Base-by-base conservation (phyloP, 2,329 filamentous ascomycete species). In the Neopestalotiopsis clavispora region DNA sequence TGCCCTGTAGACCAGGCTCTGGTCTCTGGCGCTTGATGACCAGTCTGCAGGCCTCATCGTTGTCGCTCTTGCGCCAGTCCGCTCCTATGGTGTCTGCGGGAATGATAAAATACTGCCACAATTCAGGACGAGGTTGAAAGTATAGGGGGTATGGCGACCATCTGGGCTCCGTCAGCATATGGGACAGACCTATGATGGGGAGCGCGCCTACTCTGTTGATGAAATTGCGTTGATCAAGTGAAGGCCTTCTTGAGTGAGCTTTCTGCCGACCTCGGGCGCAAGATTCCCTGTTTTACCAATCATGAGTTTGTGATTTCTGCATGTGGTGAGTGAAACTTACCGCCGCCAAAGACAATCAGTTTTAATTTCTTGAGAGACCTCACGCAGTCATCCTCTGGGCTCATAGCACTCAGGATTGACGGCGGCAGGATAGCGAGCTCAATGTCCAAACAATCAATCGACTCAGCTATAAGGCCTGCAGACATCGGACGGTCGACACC, bases 41-140 rank as follows among this genome's bases (percentile, higher is more conserved):
- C 13, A 84, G 77, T 67, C 78, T 80, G 70, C 78, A 83, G 12
- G 79, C 63, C 5, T 73, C 72, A 1, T 73, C 68, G 13, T 49
- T 64, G 7, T 32, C 61, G 4, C 78, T 77, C 76, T 42, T 77
- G 56, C 79, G 78, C 79, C 83, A 85, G 3, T 84, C 80, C 5
- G 76, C 78, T 4, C 84, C 83, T 52, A 84, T 76, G 0, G 75
- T 13, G 1, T 84, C 79, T 0, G 78, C 77, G 71, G 83, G 78
- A 70, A 82, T 74, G 69, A 82, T 75, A 67, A 84, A 84, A 57
- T 79, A 85, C 68, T 82, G 78, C 83, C 83, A 85, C 4, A 81
- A 70, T 32, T 78, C 69, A 0, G 67, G 72, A 57, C 82, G 72
- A 0, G 69, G 28, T 40, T 83, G 80, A 20, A 74, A 74, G 65